These are phyloP conservation scores for Setaria viridis DNA, from an alignment of 202 grass and related monocot species.

Conservation along the genomic window DNA sequence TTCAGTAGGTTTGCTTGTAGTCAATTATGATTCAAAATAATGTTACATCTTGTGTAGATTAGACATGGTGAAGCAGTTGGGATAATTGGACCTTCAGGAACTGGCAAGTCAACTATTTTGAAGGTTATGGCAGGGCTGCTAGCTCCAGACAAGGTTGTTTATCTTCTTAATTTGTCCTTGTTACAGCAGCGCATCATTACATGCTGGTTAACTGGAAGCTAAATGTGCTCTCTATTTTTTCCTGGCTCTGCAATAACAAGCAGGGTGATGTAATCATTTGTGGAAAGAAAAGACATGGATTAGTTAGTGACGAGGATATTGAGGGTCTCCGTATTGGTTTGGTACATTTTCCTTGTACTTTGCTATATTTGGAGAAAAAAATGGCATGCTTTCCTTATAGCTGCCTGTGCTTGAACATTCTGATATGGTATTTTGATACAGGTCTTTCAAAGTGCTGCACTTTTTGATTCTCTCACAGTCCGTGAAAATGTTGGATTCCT, in stretches of 20 bases:
- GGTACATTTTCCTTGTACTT: constrained; percentile 58
- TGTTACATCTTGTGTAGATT: constrained; percentile 67
- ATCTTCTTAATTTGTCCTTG: constrained; percentile 29
- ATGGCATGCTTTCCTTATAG: constrained; percentile 33
- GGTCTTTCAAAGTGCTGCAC: constrained; percentile 98
- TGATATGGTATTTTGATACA: constrained; percentile 49
- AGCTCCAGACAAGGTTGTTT: constrained; percentile 76
- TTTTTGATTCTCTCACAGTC: constrained; percentile 98
- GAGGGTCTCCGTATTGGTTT: constrained; percentile 91
- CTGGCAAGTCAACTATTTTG: constrained; percentile 96
- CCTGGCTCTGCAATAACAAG: constrained; percentile 42
- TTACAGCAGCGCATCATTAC: constrained; percentile 13
- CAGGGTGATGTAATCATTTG: constrained; percentile 93
- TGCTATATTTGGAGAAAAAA: constrained; percentile 26
- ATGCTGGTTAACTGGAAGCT: constrained; percentile 19
- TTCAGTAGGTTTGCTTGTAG: constrained; percentile 6
- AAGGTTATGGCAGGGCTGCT: constrained; percentile 97
- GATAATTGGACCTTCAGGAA: constrained; percentile 96
- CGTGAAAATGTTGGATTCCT: constrained; percentile 99
- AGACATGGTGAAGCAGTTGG: constrained; percentile 98
- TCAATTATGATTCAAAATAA: constrained; percentile 41
- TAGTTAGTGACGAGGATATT: constrained; percentile 94
- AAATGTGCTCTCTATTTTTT: constrained; percentile 20
- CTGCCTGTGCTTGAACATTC: constrained; percentile 18
- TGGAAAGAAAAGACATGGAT: constrained; percentile 78